Conservation (phyloP, 2,329 filamentous ascomycete species). For the Pseudopithomyces chartarum region DNA sequence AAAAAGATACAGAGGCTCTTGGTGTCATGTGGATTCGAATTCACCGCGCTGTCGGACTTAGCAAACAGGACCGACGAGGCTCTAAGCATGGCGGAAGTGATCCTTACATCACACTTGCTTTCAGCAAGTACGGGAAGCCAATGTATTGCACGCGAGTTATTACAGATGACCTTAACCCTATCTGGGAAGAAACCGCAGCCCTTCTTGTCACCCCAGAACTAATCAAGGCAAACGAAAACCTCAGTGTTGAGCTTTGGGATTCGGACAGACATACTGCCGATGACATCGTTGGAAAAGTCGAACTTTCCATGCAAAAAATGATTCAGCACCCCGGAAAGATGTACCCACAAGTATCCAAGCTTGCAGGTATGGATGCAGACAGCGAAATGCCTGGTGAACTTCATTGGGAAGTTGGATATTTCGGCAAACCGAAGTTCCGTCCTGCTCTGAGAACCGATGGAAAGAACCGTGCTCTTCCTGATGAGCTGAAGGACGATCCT, state of each 20-base stretch:
- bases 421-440: slow-evolving; percentile 87
- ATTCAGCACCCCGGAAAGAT: slow-evolving; percentile 93
- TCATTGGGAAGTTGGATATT: slow-evolving; percentile 96
- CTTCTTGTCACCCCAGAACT: slow-evolving; percentile 86
- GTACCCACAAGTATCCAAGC: slow-evolving; percentile 85
- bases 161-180: slow-evolving; percentile 88
- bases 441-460: slow-evolving; percentile 85
- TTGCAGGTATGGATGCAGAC: slow-evolving; percentile 80
- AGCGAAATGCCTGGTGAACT: slow-evolving; percentile 91
- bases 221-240: slow-evolving; percentile 90
- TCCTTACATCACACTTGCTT: slow-evolving; percentile 92
- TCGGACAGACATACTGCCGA: slow-evolving; percentile 91
- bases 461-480: slow-evolving; percentile 77
- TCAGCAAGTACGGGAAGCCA: slow-evolving; percentile 95
- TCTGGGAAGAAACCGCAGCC: slow-evolving; percentile 88
- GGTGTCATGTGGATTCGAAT: slow-evolving; percentile 94
- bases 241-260: slow-evolving; percentile 95
- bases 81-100: slow-evolving; percentile 88
- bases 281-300: slow-evolving; percentile 93
- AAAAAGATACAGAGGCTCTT: slow-evolving; percentile 84
- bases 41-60: slow-evolving; percentile 82
- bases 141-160: slow-evolving; percentile 98
- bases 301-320: slow-evolving; percentile 91
- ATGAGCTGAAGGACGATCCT: slow-evolving; percentile 72
- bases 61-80: slow-evolving; percentile 86